Evolutionary conservation across 1,139 yeast genomes (phyloP).

Genomic region (Lodderomyces beijingensis): DNA sequence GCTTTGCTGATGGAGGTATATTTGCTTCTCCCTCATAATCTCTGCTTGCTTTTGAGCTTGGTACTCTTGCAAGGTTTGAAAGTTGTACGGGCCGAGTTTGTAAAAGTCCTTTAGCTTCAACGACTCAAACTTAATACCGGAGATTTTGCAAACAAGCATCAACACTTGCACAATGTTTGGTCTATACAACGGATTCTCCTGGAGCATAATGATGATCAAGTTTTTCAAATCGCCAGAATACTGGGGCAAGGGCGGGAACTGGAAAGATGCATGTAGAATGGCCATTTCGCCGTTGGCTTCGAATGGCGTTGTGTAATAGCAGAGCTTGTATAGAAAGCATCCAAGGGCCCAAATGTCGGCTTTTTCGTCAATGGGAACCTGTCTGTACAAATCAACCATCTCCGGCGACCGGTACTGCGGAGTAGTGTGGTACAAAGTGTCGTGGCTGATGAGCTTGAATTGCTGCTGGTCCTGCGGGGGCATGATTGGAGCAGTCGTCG

Average conservation of each 20-base stretch:
- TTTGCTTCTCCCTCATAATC: conserved; percentile 31
- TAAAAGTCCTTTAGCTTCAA: conserved; percentile 36
- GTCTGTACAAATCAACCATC: conserved; percentile 69
- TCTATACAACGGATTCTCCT: conserved; percentile 73
- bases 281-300: conserved; percentile 73
- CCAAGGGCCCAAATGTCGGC: conserved; percentile 86
- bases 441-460: conserved; percentile 56
- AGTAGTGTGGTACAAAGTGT: conserved; percentile 70
- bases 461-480: conserved; percentile 67
- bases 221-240: conserved; percentile 64
- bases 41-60: conserved; percentile 39
- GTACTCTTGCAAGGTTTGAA: conserved; percentile 43
- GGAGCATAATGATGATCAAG: conserved; percentile 72
- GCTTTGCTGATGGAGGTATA: conserved; percentile 30
- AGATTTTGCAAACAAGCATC: conserved; percentile 32
- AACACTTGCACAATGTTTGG: conserved; percentile 79
- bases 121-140: conserved; percentile 25
- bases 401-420: conserved; percentile 84
- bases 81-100: conserved; percentile 37
- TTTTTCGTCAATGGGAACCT: conserved; percentile 68
- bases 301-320: conserved; percentile 80
- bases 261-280: conserved; percentile 61
- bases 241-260: conserved; percentile 52
- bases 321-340: conserved; percentile 67
- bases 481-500: conserved; percentile 56